Conservation (phyloP, 495 filamentous ascomycete species). For the Arthonia radiata region DNA sequence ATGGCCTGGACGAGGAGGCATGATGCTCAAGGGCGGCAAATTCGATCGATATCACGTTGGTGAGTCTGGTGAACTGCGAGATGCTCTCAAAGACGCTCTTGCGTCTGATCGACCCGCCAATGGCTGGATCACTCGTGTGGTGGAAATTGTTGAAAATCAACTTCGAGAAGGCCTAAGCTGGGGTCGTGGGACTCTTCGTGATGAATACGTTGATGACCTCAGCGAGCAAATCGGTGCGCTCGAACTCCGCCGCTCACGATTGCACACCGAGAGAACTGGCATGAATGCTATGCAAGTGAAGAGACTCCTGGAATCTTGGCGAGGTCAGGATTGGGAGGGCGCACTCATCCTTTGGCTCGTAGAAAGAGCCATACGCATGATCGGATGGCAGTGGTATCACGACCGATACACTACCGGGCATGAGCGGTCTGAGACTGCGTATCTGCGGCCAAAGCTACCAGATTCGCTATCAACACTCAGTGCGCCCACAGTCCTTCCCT, state of each 20-base stretch:
- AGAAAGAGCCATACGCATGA: conserved; percentile 54
- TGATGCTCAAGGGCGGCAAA: conserved; percentile 41
- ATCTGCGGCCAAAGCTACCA: conserved; percentile 55
- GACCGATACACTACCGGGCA: conserved; percentile 46
- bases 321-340: conserved; percentile 63
- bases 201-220: conserved; percentile 13
- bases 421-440: conserved; percentile 30
- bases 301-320: conserved; percentile 38
- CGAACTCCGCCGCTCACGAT: conserved; percentile 24
- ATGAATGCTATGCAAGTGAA: too few species aligned
- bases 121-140: conserved; percentile 89
- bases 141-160: conserved; percentile 80
- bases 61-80: conserved; percentile 58
- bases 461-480: conserved; percentile 52
- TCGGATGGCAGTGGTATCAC: conserved; percentile 71
- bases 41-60: conserved; percentile 90
- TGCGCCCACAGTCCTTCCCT: conserved; percentile 90
- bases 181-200: conserved; percentile 44
- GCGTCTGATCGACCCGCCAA: conserved; percentile 28
- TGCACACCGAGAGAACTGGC: conserved; percentile 13
- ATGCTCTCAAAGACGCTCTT: too few species aligned
- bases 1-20: conserved; percentile 77
- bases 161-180: conserved; percentile 67
- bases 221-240: conserved; percentile 21
- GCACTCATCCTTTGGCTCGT: conserved; percentile 64